Percentiles rank a stretch among this genome's conserved stretches.
phyloP scores from a whole-genome alignment of 2,329 filamentous ascomycete species.

The Pseudocercospora vitis region DNA sequence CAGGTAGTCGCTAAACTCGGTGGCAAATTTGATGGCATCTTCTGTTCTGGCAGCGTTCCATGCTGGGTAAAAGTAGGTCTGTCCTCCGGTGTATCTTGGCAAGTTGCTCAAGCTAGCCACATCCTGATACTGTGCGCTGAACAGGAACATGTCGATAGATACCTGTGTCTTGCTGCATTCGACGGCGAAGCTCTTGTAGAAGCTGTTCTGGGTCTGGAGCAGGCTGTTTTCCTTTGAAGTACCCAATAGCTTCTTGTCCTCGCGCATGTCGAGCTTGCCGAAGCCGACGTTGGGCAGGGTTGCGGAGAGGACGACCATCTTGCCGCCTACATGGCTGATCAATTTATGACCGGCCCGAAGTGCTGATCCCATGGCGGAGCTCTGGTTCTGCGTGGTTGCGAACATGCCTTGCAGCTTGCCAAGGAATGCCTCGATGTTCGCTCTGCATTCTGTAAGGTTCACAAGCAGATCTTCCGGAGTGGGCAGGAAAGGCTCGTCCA shows the following conservation, averaged over 20 bases:
- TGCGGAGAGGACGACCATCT: conserved; percentile 87
- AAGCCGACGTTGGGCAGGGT: conserved; percentile 86
- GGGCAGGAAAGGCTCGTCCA: conserved; percentile 94
- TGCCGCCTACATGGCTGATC: conserved; percentile 89
- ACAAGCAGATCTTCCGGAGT: conserved; percentile 90
- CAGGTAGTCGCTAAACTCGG: conserved; percentile 95
- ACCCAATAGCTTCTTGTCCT: conserved; percentile 93
- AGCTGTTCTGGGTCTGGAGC: conserved; percentile 88
- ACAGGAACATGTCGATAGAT: conserved; percentile 97
- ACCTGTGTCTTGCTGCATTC: conserved; percentile 99
- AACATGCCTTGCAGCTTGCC: conserved; percentile 94
- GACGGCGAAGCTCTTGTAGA: conserved; percentile 98
- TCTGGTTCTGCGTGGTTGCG: conserved; percentile 83
- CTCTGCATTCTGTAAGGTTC: conserved; percentile 80
- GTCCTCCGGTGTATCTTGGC: conserved; percentile 91
- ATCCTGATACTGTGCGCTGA: conserved; percentile 94
- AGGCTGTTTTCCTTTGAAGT: conserved; percentile 88
- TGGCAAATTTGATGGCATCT: conserved; percentile 96
- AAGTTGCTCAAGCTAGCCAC: conserved; percentile 95
- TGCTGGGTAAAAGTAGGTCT: conserved; percentile 97
- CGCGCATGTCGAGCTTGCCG: conserved; percentile 87
- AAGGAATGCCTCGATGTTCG: conserved; percentile 89
- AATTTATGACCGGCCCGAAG: conserved; percentile 92
- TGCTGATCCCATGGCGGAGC: conserved; percentile 93
- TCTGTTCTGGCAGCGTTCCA: conserved; percentile 94